Base-by-base conservation (phyloP, 495 filamentous ascomycete species). In the Saxophila tyrrhenica region DNA sequence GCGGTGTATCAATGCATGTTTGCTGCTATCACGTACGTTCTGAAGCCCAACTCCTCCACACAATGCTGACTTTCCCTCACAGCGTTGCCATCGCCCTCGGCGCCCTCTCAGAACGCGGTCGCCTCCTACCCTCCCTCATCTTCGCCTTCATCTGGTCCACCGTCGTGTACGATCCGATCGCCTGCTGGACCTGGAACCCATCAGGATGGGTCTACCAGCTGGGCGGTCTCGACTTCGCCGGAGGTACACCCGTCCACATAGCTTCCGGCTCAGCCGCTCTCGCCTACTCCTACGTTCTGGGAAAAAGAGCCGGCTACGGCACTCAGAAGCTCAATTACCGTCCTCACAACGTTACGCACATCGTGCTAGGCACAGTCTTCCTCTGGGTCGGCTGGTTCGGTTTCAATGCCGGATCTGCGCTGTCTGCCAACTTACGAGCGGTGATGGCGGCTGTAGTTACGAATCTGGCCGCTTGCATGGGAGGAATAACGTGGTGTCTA, bases 361-460 rank as follows among this genome's bases (percentile, higher is more conserved):
- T 98, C 59, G 91, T 96, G 32, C 81, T 98, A 44, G 92, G 92
- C 2, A 98, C 92, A 13, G 89, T 96, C 48, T 96, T 98, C 75
- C 83, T 98, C 43, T 98, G 92, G 92, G 89, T 97, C 46, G 92
- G 92, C 24, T 98, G 92, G 92, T 96, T 96, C 66, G 92, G 92
- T 48, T 98, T 98, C 79, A 98, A 98, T 65, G 92, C 86, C 50
- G 92, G 92, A 55, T 87, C 83, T 21, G 92, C 91, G n/a, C 76
- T 95, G 39, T 77, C 81, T 41, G 90, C 89, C 56, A 96, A 94
- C 71, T 70, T 94, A 69, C 84, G 92, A 61, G 82, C 92, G 52
- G 79, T 86, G 63, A 85, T 87, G 82, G 84, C 84, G 43, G 78
- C 75, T 42, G 68, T 85, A 10, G 77, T 84, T n/a, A 86, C 82